phyloP scores from a whole-genome alignment of 2,329 filamentous ascomycete species.

The Botrytis medusae region DNA sequence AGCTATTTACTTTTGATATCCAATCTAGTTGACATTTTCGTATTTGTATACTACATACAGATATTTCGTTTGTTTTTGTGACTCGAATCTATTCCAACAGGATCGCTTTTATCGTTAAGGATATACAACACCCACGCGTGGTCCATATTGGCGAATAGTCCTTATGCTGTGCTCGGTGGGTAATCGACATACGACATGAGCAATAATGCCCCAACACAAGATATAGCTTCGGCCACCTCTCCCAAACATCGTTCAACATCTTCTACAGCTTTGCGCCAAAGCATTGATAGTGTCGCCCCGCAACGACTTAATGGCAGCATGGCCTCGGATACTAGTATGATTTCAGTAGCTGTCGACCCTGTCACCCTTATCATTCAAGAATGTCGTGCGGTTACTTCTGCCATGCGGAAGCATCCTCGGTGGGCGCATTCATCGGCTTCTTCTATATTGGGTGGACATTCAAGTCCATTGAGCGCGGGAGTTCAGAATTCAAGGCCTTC shows the following conservation, averaged over 20 bases:
- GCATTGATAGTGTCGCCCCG: constrained; percentile 16
- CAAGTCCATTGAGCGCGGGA: constrained; percentile 44
- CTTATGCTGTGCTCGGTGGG: constrained; percentile 25
- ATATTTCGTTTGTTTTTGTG: background rate
- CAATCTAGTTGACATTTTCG: background rate
- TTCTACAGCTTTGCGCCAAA: constrained; percentile 23
- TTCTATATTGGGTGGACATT: constrained; percentile 81
- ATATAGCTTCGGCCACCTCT: constrained; percentile 26
- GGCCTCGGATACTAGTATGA: constrained; percentile 40
- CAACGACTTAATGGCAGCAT: constrained; percentile 29
- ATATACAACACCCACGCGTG: constrained; percentile 4
- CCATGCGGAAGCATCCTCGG: constrained; percentile 95
- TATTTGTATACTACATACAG: background rate
- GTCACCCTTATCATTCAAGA: constrained; percentile 94
- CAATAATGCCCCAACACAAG: constrained; percentile 33
- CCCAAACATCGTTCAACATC: constrained; percentile 24
- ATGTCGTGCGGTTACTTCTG: constrained; percentile 97
- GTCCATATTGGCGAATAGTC: constrained; percentile 3
- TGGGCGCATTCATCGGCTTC: constrained; percentile 96
- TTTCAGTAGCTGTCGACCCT: constrained; percentile 84
- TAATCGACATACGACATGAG: constrained; percentile 33
- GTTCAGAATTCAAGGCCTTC: constrained; percentile 49
- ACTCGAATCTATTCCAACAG: background rate
- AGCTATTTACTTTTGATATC: background rate
- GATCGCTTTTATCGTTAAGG: background rate